Conservation (phyloP, 164 flowering plant species). For the Magnolia officinalis region DNA sequence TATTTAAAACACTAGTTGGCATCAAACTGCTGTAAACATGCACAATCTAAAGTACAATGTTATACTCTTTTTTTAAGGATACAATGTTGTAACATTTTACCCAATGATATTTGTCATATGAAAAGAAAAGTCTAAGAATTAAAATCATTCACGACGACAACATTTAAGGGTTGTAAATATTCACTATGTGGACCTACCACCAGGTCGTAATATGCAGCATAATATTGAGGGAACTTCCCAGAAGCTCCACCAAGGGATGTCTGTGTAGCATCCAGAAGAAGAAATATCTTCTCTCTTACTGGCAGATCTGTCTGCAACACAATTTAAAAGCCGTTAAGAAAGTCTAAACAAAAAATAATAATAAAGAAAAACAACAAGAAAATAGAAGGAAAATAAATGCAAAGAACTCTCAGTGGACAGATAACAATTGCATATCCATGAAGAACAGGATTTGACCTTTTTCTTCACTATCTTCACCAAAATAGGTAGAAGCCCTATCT, state of each 20-base stretch:
- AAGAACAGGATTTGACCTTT: slow-evolving; percentile 49
- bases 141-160: neutral
- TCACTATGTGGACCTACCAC: slow-evolving; percentile 61
- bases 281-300: slow-evolving; percentile 82
- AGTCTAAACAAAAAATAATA: neutral
- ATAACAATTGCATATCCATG: neutral
- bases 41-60: too few species aligned
- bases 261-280: slow-evolving; percentile 94
- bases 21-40: too few species aligned
- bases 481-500: slow-evolving; percentile 62
- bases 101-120: too few species aligned
- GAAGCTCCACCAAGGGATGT: slow-evolving; percentile 91
- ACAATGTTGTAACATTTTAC: too few species aligned
- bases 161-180: neutral
- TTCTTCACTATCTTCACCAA: slow-evolving; percentile 96
- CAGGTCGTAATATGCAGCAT: slow-evolving; percentile 76
- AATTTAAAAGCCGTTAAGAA: neutral
- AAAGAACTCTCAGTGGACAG: neutral
- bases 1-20: too few species aligned
- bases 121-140: too few species aligned
- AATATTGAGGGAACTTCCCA: slow-evolving; percentile 90
- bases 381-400: too few species aligned
- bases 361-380: neutral
- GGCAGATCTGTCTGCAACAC: slow-evolving; percentile 69
- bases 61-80: too few species aligned